phyloP scores from a whole-genome alignment of 164 flowering plant genomes.

The Kalanchoe fedtschenkoi region DNA sequence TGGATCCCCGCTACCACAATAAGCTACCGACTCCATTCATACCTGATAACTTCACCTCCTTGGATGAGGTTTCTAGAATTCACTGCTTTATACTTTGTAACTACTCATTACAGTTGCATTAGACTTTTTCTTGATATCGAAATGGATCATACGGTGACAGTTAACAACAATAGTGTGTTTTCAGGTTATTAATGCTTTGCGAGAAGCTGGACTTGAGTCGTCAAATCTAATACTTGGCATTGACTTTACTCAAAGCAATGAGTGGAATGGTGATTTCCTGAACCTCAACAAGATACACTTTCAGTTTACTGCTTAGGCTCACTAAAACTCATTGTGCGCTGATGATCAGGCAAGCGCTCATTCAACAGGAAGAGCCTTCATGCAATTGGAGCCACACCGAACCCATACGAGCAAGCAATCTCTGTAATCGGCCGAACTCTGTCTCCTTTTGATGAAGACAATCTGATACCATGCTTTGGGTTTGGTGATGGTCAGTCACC shows the following conservation, averaged over 20 bases:
- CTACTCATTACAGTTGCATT: not conserved
- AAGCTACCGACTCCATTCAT: constrained; percentile 14
- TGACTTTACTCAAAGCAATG: constrained; percentile 93
- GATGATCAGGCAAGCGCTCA: constrained; percentile 43
- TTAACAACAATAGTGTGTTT: not conserved
- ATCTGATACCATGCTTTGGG: constrained; percentile 89
- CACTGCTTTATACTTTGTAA: not conserved
- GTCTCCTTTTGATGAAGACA: constrained; percentile 85
- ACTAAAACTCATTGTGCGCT: not conserved
- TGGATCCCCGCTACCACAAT: constrained; percentile 7
- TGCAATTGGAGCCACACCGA: constrained; percentile 45
- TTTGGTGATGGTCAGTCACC: constrained; percentile 83
- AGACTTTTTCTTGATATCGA: not conserved
- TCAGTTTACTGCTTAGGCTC: not conserved
- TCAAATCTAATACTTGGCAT: constrained; percentile 83
- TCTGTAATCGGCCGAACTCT: constrained; percentile 80
- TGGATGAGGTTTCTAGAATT: constrained; percentile 29
- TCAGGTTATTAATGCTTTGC: constrained; percentile 60
- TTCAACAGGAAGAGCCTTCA: constrained; percentile 71
- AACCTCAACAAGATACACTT: not conserved
- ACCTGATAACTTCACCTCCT: constrained; percentile 32
- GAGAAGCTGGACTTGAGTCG: constrained; percentile 88
- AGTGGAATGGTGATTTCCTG: constrained; percentile 60
- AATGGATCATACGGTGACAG: not conserved
- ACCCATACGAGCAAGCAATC: constrained; percentile 92